Percentiles rank a stretch among this genome's conserved stretches.
phyloP scores from a whole-genome alignment of 1,284 basidiomycete genomes.

The Pyrrhoderma lamaoense region DNA sequence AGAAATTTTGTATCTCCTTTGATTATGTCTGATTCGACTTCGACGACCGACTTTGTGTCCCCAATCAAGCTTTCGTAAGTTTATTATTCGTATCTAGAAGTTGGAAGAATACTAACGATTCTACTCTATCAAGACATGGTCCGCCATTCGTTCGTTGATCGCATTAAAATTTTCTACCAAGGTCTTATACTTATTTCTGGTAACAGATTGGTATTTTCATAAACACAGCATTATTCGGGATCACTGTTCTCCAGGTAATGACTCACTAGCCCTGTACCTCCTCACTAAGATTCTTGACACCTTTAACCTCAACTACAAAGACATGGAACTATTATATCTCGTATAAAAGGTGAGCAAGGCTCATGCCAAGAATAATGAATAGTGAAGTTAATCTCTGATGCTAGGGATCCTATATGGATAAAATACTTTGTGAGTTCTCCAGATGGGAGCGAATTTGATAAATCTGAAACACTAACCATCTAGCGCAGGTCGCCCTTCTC shows the following conservation, averaged over 20 bases:
- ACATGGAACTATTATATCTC: background rate
- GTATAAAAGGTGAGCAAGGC: constrained; percentile 1
- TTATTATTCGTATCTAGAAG: too few species aligned
- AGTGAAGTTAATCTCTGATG: background rate
- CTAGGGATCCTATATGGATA: constrained; percentile 1
- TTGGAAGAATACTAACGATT: too few species aligned
- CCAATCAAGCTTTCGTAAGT: too few species aligned
- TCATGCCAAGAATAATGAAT: background rate
- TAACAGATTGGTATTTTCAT: constrained; percentile 1
- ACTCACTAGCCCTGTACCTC: background rate
- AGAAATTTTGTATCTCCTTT: too few species aligned
- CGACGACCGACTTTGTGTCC: too few species aligned
- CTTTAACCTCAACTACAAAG: background rate
- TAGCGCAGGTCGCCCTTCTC: constrained; percentile 2
- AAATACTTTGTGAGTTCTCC: background rate
- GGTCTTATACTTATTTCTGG: too few species aligned
- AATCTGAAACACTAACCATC: background rate
- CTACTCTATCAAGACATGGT: too few species aligned
- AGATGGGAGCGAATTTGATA: background rate
- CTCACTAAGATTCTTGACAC: background rate
- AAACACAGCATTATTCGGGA: background rate
- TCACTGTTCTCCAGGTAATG: background rate
- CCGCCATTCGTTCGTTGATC: too few species aligned
- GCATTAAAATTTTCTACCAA: too few species aligned
- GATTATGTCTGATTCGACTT: too few species aligned